These are phyloP conservation scores for Diaporthe citri DNA, from an alignment of 2,329 filamentous ascomycete genomes.

Conservation along the genomic window DNA sequence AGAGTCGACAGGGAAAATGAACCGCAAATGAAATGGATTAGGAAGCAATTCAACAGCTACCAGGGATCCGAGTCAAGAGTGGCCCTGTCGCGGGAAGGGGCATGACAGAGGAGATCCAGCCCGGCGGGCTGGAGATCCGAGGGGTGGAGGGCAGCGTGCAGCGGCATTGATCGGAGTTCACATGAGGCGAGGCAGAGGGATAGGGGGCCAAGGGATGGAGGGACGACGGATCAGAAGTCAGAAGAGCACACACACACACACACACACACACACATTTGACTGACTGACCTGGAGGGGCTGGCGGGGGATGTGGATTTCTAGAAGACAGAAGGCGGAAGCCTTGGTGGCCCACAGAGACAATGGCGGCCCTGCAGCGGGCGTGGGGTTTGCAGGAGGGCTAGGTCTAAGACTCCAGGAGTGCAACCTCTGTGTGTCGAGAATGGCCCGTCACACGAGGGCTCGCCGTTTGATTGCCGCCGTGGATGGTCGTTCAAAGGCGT, in stretches of 20 bases:
- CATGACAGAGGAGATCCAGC: conserved; percentile 32
- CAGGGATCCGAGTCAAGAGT: conserved; percentile 28
- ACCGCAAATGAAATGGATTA: neutral
- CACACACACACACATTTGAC: neutral
- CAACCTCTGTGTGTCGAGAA: conserved; percentile 22
- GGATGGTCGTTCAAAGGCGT: conserved; percentile 19
- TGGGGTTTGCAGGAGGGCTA: conserved; percentile 30
- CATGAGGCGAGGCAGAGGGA: conserved; percentile 24
- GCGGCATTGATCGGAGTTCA: conserved; percentile 18
- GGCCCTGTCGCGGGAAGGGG: conserved; percentile 36
- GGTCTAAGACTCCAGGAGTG: conserved; percentile 25
- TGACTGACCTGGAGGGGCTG: conserved; percentile 36
- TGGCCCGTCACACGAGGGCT: conserved; percentile 29
- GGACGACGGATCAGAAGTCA: neutral
- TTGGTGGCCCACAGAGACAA: conserved; percentile 28
- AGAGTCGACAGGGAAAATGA: neutral
- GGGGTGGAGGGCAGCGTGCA: conserved; percentile 20
- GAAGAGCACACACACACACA: neutral
- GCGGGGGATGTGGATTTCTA: conserved; percentile 32
- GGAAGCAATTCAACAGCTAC: neutral
- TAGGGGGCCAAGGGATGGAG: neutral
- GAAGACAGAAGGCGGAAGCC: conserved; percentile 1
- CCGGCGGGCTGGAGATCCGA: conserved; percentile 30
- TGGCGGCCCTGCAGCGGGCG: conserved; percentile 32
- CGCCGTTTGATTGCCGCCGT: conserved; percentile 33